Evolutionary conservation across 2,329 filamentous ascomycete species (phyloP), one percentile per base, ranked within the genome.

Genomic region (Sporothrix phasma): DNA sequence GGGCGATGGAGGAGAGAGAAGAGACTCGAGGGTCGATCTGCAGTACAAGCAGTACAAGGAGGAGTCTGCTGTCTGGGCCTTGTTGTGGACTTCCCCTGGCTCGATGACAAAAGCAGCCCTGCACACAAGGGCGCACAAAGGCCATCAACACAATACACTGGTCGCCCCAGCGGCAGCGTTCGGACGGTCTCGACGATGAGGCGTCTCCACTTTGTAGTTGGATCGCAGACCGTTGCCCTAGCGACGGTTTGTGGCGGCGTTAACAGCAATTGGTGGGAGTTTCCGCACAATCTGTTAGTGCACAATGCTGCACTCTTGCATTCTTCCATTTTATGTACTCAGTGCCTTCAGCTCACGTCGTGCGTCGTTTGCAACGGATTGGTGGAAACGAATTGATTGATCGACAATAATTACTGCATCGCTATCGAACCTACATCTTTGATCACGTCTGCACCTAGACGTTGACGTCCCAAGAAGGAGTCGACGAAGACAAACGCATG

Each of bases 171-270:
- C 29, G 39, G 39, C 41, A 45, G 41, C 43, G 43, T 26, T 37
- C n/a, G n/a, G n/a, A n/a, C 19, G 58, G 29, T 34, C 34, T 47
- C 11, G 58, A 61, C 26, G 58, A 61, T 61, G 29, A n/a, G n/a
- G 26, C 6, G 41, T 47, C 43, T 61, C 56, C 56, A 61, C 58
- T 61, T 41, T 61, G 59, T 59, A 31, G 39, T 51, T 41, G 53
- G 51, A 41, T 8, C 26, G 46, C 37, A 19, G n/a, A 53, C 19
- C 22, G 64, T 65, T 63, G 61, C 46, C 61, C 29, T n/a, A 24
- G 63, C 39, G 39, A 65, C 34, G 29, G 41, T 31, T 3, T 17
- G 11, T 11, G 49, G 24, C 24, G 31, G 51, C 19, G n/a, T 39
- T 56, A 56, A 56, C 51, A 39, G n/a, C 3, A 19, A 15, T 24